Evolutionary conservation across 2,329 filamentous ascomycete genomes (phyloP), one percentile per base, ranked within the genome.

Genomic region (Knufia petricola): DNA sequence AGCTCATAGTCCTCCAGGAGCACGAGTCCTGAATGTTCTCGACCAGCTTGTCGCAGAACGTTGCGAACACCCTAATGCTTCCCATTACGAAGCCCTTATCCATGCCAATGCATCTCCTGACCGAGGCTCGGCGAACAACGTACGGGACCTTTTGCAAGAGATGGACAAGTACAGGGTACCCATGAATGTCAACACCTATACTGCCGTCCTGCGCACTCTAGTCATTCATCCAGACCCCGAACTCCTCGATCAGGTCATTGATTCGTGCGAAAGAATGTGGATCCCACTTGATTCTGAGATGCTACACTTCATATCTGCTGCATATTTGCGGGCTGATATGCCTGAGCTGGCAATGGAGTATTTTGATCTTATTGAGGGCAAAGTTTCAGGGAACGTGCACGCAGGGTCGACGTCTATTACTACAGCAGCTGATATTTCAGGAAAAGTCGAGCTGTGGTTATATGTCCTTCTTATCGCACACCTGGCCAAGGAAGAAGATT

Each of bases 1-100:
- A 13, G 40, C 43, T 34, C 49, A 49, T 31, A 28, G 15, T 10
- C 53, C 56, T 15, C 39, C 51, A 17, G 48, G 50, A 10, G 38
- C 40, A 30, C 42, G 45, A 1, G 46, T 53, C n/a, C 32, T 34
- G 23, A 52, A 55, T 12, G 60, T 68, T 32, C 51, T 70, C 21
- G 61, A 59, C n/a, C 55, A 61, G n/a, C 54, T 72, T 23, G 63
- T 71, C 46, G 53, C 60, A 41, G 61, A 64, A 44, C 66, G 64
- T 24, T 59, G 63, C 49, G 51, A 67, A 30, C 56, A 59, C 26
- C 68, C 68, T 2, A 58, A 61, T 20, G 58, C 60, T 23, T 61
- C 62, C 3, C 68, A 71, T 57, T 95, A 92, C 64, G 81, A 86
- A 57, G 80, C 82, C 12, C 67, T 94, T 45, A 81, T 94, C 58